Evolutionary conservation across 179 eudicot genomes (phyloP).

Genomic region (Dionaea muscipula): DNA sequence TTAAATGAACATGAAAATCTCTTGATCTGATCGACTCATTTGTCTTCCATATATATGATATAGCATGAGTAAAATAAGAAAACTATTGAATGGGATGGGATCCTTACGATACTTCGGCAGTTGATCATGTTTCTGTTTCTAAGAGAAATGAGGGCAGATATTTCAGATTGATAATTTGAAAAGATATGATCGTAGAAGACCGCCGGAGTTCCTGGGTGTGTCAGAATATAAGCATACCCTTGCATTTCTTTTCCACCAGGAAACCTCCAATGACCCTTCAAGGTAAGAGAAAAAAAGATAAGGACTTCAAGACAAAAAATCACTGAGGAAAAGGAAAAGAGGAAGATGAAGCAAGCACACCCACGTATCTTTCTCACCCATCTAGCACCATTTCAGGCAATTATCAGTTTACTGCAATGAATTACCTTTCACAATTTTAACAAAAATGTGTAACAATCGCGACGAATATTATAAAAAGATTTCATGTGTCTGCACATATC

Average conservation of each 20-base stretch:
- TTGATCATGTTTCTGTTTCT: constrained; percentile 70
- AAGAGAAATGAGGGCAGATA: constrained; percentile 48
- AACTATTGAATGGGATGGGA: neutral
- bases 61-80: neutral
- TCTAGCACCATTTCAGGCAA: too few species aligned
- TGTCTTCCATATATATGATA: neutral
- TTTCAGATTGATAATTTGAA: constrained; percentile 42
- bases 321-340: too few species aligned
- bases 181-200: constrained; percentile 88
- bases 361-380: too few species aligned
- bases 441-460: too few species aligned
- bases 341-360: too few species aligned
- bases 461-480: too few species aligned
- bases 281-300: neutral
- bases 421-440: too few species aligned
- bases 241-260: constrained; percentile 98
- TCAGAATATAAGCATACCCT: constrained; percentile 92
- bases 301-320: too few species aligned
- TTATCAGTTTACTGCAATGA: too few species aligned
- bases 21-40: too few species aligned
- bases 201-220: constrained; percentile 98
- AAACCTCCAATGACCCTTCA: constrained; percentile 99
- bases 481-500: too few species aligned
- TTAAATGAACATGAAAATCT: too few species aligned
- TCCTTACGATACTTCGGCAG: constrained; percentile 81